Base-by-base conservation (phyloP, 768 basidiomycete species). In the Xerocomellus amylosporus region DNA sequence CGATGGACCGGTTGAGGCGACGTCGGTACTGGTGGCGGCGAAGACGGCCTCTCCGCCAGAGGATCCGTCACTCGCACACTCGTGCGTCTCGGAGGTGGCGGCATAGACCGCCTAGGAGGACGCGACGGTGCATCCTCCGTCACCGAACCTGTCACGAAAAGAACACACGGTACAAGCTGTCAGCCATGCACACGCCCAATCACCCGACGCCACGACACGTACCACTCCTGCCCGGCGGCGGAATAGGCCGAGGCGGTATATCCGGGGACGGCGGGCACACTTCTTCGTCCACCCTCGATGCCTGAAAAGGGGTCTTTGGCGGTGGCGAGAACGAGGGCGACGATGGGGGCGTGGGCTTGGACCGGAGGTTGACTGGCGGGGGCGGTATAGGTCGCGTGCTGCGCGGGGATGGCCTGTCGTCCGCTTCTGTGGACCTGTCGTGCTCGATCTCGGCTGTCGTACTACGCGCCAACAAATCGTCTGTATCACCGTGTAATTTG, bases 331-430 rank as follows among this genome's bases (percentile, higher is more conserved):
- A 24, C 1, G 63, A 37, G 5, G 69, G 59, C 1, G 62, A 60
- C 1, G 53, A 38, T 3, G 64, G 60, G 7, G 60, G 43, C 1
- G 55, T 47, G 24, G 65, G 63, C 36, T 60, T 64, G 9, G 70
- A 63, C n/a, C 45, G 37, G 26, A 66, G 30, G 46, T 63, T 66
- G 22, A 65, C 66, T 0, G 74, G 74, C 19, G 74, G 70, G 0
- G 71, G 66, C 0, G 70, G 75, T 47, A 68, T 58, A 0, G 65
- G 64, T 47, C 67, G 69, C 14, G 60, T 67, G 26, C 71, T 61
- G 44, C 66, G 73, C 8, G 73, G 64, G 4, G 71, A 67, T 4
- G 65, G 63, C 59, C 70, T 62, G 44, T 68, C 65, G 38, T 49
- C 71, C 60, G 58, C 62, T 31, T 49, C 45, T 2, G 6, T 60